Evolutionary conservation across 2,329 filamentous ascomycete genomes (phyloP).

Genomic region (Chaetomiaceae sp.): DNA sequence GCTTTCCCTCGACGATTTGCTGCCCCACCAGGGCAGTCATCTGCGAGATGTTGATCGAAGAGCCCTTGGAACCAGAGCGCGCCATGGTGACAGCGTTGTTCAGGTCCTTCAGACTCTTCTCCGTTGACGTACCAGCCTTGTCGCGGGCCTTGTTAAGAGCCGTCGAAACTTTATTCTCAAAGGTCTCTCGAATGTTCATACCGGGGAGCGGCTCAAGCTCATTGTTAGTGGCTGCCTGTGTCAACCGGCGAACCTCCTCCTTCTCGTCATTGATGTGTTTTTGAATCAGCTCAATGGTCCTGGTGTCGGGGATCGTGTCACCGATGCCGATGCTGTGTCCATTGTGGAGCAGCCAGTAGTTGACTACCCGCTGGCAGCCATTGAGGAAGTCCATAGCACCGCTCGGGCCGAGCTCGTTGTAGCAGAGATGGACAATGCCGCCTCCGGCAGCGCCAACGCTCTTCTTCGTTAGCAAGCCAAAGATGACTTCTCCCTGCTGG

Average conservation of each 20-base stretch:
- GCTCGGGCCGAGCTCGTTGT: slow-evolving; percentile 85
- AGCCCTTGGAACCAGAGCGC: slow-evolving; percentile 94
- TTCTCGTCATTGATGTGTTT: slow-evolving; percentile 78
- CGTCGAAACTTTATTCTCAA: slow-evolving; percentile 94
- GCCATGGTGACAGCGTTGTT: slow-evolving; percentile 99
- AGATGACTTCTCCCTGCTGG: slow-evolving; percentile 82
- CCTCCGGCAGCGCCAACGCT: slow-evolving; percentile 83
- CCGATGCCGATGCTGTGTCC: slow-evolving; percentile 98
- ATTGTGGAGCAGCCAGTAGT: slow-evolving; percentile 94
- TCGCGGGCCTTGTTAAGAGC: slow-evolving; percentile 76
- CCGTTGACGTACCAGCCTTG: slow-evolving; percentile 86
- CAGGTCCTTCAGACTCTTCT: slow-evolving; percentile 86
- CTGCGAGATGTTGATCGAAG: slow-evolving; percentile 98
- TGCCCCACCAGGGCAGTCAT: slow-evolving; percentile 98
- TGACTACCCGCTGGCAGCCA: slow-evolving; percentile 87
- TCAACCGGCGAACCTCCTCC: slow-evolving; percentile 70
- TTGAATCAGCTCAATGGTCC: slow-evolving; percentile 81
- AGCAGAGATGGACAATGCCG: slow-evolving; percentile 92
- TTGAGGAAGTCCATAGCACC: slow-evolving; percentile 94
- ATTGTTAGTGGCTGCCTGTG: slow-evolving; percentile 75
- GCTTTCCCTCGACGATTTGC: slow-evolving; percentile 96
- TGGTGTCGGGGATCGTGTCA: slow-evolving; percentile 88
- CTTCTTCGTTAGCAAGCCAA: slow-evolving; percentile 89
- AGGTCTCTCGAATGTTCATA: slow-evolving; percentile 98
- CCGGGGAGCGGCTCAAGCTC: slow-evolving; percentile 87